Percentiles rank a stretch among this genome's conserved stretches.
These are phyloP conservation scores for Hymenochaete sp. DNA, from an alignment of 1,284 basidiomycete genomes.

Conservation along the genomic window DNA sequence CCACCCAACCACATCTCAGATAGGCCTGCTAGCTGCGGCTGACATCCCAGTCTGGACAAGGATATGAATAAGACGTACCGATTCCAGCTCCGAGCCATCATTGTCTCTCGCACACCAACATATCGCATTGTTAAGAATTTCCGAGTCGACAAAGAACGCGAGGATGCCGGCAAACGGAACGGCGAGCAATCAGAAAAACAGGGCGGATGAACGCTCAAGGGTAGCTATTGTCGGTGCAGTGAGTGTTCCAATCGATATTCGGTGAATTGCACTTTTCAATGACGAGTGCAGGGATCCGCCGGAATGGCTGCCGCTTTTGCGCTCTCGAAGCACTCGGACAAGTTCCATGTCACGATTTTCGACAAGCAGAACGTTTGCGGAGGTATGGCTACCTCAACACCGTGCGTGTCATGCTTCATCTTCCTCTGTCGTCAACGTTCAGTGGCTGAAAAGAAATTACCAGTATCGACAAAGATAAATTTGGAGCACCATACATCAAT, in stretches of 20 bases:
- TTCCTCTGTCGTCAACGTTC: background rate
- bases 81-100: too few relatives aligned
- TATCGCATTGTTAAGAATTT: too few relatives aligned
- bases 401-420: conserved; percentile 15
- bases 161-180: too few relatives aligned
- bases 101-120: too few relatives aligned
- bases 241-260: background rate
- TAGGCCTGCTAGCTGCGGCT: too few relatives aligned
- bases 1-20: too few relatives aligned
- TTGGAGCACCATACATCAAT: conserved; percentile 49
- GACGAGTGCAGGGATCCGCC: conserved; percentile 20
- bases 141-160: too few relatives aligned
- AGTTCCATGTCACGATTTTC: conserved; percentile 47
- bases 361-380: conserved; percentile 45
- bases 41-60: too few relatives aligned
- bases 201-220: too few relatives aligned
- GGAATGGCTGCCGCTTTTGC: conserved; percentile 53
- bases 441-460: background rate
- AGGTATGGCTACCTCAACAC: conserved; percentile 53
- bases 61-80: too few relatives aligned
- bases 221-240: conserved; percentile 18
- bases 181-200: too few relatives aligned
- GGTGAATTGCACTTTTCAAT: background rate
- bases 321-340: conserved; percentile 43
- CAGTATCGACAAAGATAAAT: conserved; percentile 37